Base-by-base conservation (phyloP, 371 early-diverging fungal genomes). In the Homolaphlyctis polyrhiza region DNA sequence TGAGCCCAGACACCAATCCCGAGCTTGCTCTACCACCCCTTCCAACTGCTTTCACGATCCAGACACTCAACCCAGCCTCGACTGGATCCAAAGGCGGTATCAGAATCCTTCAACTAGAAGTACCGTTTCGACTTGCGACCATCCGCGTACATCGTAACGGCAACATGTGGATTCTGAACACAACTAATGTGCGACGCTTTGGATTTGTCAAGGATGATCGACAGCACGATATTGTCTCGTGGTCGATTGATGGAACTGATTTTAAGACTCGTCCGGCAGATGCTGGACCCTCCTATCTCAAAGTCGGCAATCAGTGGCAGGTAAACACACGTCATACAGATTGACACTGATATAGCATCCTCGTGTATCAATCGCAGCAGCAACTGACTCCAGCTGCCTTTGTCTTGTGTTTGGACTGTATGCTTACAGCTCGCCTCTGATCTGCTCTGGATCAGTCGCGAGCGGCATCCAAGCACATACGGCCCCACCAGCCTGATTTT, bases 41-140 rank as follows among this genome's bases (percentile, higher is more conserved):
- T 23, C 80, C 83, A 13, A 65, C 66, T 11, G 64, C 70, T 0
- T 89, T 88, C 70, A 79, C 74, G n/a, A 60, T 89, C 32, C 79
- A 77, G 0, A 70, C 84, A 0, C 64, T 86, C 30, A 89, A 88
- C 61, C 90, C 90, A 6, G 86, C 84, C 6, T 72, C 78, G 30
- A 80, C 77, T 65, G 88, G 87, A 21, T 74, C 82, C 28, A 82
- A 79, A 35, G 77, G 78, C 18, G 87, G 88, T 0, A 80, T 89
- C 48, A 69, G 71, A 13, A 76, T 89, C 52, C 79, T 88, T 49
- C 89, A 89, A 58, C 68, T 88, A 35, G 67, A 60, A 33, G 78
- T 83, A 30, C 87, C 90, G 0, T 87, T 72, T 69, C 71, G 86
- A 85, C 83, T 72, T 29, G 77, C 72, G 0, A 60, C 70, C 1